Percentiles rank a stretch among this genome's conserved stretches.
phyloP scores from a whole-genome alignment of 202 grass and related monocot species.

The Dendrocalamus latiflorus region DNA sequence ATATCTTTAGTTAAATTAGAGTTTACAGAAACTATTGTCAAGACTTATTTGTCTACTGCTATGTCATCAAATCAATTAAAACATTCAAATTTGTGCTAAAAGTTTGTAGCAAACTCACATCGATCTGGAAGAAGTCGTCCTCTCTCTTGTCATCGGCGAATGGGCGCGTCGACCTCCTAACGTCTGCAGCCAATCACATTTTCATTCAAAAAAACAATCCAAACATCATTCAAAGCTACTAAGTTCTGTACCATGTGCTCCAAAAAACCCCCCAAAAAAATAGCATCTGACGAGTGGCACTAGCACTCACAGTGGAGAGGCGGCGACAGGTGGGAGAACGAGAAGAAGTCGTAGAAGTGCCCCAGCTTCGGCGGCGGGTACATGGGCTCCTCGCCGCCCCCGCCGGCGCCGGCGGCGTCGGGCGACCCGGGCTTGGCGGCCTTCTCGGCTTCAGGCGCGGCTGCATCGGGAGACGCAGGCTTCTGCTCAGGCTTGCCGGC shows the following conservation, averaged over 20 bases:
- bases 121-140: slow-evolving; percentile 91
- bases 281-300: not conserved
- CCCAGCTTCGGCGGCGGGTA: slow-evolving; percentile 90
- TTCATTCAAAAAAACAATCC: not conserved
- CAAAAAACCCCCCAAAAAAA: not conserved
- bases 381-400: slow-evolving; percentile 69
- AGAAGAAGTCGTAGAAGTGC: slow-evolving; percentile 97
- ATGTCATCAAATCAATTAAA: not conserved
- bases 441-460: slow-evolving; percentile 15
- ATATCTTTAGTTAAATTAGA: not conserved
- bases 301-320: slow-evolving; percentile 66
- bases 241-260: not conserved
- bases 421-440: slow-evolving; percentile 34
- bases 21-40: not conserved
- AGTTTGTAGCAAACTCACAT: slow-evolving; percentile 49
- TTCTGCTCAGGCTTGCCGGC: slow-evolving; percentile 43
- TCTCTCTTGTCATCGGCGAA: slow-evolving; percentile 80
- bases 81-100: not conserved
- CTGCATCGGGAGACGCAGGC: slow-evolving; percentile 25
- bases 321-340: slow-evolving; percentile 74
- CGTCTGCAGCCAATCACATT: slow-evolving; percentile 52
- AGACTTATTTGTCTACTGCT: not conserved
- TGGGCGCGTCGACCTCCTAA: slow-evolving; percentile 66
- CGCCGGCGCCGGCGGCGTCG: not conserved
- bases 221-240: not conserved